These are phyloP conservation scores for Aquilaria agallochum DNA, from an alignment of 441 rosid genomes.

Conservation along the genomic window DNA sequence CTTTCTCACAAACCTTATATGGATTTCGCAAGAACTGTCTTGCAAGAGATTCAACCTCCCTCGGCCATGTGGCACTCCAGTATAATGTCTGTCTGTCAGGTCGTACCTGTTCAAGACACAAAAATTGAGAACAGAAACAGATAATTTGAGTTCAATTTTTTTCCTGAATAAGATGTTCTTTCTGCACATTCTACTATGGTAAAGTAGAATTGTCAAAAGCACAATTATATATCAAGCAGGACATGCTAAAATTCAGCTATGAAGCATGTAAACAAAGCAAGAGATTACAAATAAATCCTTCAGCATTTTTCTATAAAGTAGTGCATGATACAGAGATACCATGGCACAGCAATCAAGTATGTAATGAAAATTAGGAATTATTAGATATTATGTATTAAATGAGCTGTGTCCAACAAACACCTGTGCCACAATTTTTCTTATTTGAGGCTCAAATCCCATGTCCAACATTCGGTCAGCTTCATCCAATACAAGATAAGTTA, in stretches of 20 bases:
- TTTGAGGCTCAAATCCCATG: slow-evolving; percentile 99
- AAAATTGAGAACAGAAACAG: slow-evolving; percentile 6
- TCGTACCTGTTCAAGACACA: slow-evolving; percentile 52
- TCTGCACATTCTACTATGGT: too few relatives aligned
- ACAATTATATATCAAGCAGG: too few relatives aligned
- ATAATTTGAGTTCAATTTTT: too few relatives aligned
- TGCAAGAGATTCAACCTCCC: slow-evolving; percentile 87
- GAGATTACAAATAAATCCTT: too few relatives aligned
- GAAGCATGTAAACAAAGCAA: too few relatives aligned
- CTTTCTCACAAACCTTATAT: slow-evolving; percentile 54
- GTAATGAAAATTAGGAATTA: slow-evolving; percentile 4
- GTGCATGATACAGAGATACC: too few relatives aligned
- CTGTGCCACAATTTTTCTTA: slow-evolving; percentile 85
- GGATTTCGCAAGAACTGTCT: slow-evolving; percentile 86
- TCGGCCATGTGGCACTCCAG: slow-evolving; percentile 99
- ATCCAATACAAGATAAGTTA: slow-evolving; percentile 94
- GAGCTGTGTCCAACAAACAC: slow-evolving; percentile 24
- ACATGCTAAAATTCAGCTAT: too few relatives aligned
- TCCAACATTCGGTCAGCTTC: slow-evolving; percentile 99
- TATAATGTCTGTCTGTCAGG: slow-evolving; percentile 95
- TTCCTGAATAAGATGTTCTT: too few relatives aligned
- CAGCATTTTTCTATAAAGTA: too few relatives aligned
- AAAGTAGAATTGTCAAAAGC: too few relatives aligned
- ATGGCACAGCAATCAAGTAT: too few relatives aligned
- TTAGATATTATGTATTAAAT: too few relatives aligned